Percentiles rank a stretch among this genome's conserved stretches.
Conservation (phyloP, 495 filamentous ascomycete genomes). For the Chaetomium cochliodes region DNA sequence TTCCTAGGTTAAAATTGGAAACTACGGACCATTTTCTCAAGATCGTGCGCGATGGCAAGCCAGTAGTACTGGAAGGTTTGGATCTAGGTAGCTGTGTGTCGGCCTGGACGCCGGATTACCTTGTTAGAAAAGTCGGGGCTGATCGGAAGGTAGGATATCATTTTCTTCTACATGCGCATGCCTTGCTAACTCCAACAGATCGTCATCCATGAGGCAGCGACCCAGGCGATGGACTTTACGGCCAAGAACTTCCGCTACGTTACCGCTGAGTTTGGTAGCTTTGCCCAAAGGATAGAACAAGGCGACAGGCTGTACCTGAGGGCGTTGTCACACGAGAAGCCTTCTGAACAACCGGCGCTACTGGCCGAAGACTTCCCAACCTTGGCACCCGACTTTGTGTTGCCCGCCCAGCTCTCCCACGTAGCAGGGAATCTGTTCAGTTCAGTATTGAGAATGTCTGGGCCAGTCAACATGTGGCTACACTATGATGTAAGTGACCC, state of each 20-base stretch:
- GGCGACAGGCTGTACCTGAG: constrained; percentile 74
- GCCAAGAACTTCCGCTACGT: constrained; percentile 78
- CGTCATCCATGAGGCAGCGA: constrained; percentile 65
- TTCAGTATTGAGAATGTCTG: constrained; percentile 76
- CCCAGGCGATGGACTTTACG: constrained; percentile 72
- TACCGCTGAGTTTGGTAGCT: constrained; percentile 65
- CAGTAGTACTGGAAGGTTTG: constrained; percentile 62
- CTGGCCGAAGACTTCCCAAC: constrained; percentile 68
- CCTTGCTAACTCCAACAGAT: constrained; percentile 48
- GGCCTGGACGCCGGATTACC: constrained; percentile 68
- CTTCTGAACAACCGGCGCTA: constrained; percentile 64
- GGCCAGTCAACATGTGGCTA: constrained; percentile 84
- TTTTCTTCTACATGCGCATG: not conserved
- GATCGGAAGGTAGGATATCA: constrained; percentile 57
- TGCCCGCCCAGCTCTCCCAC: constrained; percentile 63
- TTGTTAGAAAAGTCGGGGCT: constrained; percentile 61
- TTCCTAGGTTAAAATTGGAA: constrained; percentile 53
- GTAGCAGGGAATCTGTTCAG: constrained; percentile 67
- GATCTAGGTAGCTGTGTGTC: constrained; percentile 65
- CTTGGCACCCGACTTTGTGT: constrained; percentile 65
- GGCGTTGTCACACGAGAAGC: constrained; percentile 65
- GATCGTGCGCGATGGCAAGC: constrained; percentile 57
- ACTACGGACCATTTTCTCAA: constrained; percentile 52
- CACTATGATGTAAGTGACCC: constrained; percentile 73
- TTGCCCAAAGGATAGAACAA: constrained; percentile 58